Base-by-base conservation (phyloP, 768 basidiomycete species). In the Termitomyces eurrhizus region DNA sequence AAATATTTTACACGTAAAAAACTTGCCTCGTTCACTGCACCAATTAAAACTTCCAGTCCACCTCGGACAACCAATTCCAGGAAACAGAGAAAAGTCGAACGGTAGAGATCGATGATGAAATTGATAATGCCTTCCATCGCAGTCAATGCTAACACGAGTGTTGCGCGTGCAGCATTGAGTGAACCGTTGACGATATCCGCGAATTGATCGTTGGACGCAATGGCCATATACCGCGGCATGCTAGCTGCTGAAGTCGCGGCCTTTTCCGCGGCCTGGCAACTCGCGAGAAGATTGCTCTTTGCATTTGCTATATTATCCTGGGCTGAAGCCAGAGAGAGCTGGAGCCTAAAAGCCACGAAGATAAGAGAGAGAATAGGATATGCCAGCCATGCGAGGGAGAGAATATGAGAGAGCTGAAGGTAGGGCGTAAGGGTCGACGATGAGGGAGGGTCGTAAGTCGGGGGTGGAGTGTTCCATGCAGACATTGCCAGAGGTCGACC, bases 11-110 rank as follows among this genome's bases (percentile, higher is more conserved):
- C 6, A 37, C 55, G 51, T 8, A 11, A 36, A 45, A 24, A 35
- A 69, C 85, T 62, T 65, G 95, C 95, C 77, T 90, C 90, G 64
- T 93, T 78, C 0, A 94, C 92, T 7, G 93, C 93, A 52, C 77
- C 80, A 53, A 97, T 92, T 50, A 97, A 76, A 57, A 98, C 75
- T 29, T 85, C 81, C 55, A 99, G 78, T 7, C 83, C 88, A 18
- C 94, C 94, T 33, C 87, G 81, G 11, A 99, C 85, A 26, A 92
- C 86, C 48, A 98, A 81, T 73, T 98, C 94, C 64, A 97, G 76
- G 66, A 97, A 94, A 72, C 96, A 99, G 56, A 99, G 81, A 68
- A 96, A 88, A 3, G 95, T 91, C 3, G 94, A 95, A 44, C 95
- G 89, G 70, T 97, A 98, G 50, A 89, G 84, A 74, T 93, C 90